Evolutionary conservation across 2,329 filamentous ascomycete species (phyloP).

Genomic region (Fusarium luffae): DNA sequence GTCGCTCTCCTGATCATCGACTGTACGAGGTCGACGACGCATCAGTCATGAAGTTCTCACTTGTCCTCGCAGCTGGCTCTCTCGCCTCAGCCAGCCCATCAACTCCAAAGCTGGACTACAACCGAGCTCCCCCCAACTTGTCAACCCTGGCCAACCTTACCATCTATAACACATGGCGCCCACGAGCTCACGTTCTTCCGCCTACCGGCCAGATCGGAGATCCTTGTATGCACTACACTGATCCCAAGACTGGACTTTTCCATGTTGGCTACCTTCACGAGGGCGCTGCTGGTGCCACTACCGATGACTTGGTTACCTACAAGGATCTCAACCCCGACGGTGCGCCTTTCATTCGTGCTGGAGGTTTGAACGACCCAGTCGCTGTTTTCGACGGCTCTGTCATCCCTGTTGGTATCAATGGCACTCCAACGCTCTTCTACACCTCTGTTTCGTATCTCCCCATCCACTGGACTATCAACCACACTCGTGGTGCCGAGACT

Average conservation of each 20-base stretch:
- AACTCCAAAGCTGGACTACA: slow-evolving; percentile 47
- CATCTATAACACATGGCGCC: slow-evolving; percentile 49
- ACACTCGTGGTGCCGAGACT: slow-evolving; percentile 58
- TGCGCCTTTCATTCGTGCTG: slow-evolving; percentile 56
- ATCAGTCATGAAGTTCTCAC: slow-evolving; percentile 30
- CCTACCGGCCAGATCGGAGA: slow-evolving; percentile 55
- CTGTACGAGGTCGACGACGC: not conserved
- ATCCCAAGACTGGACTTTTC: slow-evolving; percentile 56
- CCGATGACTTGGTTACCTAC: slow-evolving; percentile 55
- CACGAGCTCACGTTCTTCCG: slow-evolving; percentile 55
- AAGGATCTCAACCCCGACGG: slow-evolving; percentile 53
- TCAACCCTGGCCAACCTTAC: slow-evolving; percentile 52
- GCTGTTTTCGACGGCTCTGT: slow-evolving; percentile 58
- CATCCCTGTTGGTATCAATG: slow-evolving; percentile 56
- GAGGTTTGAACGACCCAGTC: slow-evolving; percentile 42
- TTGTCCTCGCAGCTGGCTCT: slow-evolving; percentile 29
- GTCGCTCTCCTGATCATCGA: not conserved
- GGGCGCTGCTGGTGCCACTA: slow-evolving; percentile 53
- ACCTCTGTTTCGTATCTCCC: slow-evolving; percentile 57
- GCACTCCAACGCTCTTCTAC: slow-evolving; percentile 57
- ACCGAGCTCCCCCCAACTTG: slow-evolving; percentile 52
- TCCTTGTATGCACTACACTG: slow-evolving; percentile 59
- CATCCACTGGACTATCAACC: slow-evolving; percentile 58
- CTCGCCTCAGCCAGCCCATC: slow-evolving; percentile 33
- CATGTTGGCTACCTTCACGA: slow-evolving; percentile 57